Base-by-base conservation (phyloP, 2,329 filamentous ascomycete genomes). In the Hypoxylon sp. region DNA sequence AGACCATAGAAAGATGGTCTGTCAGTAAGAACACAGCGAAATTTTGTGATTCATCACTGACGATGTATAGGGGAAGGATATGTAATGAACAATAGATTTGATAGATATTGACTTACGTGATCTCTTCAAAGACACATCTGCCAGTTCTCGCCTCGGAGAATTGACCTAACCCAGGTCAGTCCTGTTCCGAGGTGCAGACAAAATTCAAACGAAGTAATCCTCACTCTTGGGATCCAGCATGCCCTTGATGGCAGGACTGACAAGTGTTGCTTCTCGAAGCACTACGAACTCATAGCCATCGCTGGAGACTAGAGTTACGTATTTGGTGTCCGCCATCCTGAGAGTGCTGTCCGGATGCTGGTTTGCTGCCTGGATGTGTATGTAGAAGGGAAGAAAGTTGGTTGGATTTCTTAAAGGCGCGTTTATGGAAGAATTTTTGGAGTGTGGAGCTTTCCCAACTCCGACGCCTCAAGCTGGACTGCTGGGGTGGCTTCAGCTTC, bases 231-330 rank as follows among this genome's bases (percentile, higher is more conserved):
- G 87, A 75, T 93, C 90, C 66, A 95, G 82, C 87, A 93, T 93
- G 78, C 89, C 86, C 81, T 89, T 91, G 81, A 95, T 91, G 65
- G 90, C 87, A 35, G 89, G 89, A 73, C 91, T 92, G 75, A 92
- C 83, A 75, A 88, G 84, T 66, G 91, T 89, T 2, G 91, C 90
- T 54, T 92, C 90, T 59, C 92, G 89, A 61, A 92, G 83, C 56
- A 94, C 85, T 70, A 92, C 88, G 77, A 93, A 94, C 82, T 93
- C 91, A 78, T 89, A 93, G 74, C 88, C 91, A 79, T 95, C 92
- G 72, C 84, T 86, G 0, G 92, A 93, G 46, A 94, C 85, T 57
- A 95, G 87, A 4, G 92, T 94, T 71, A 94, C 87, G 79, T 93
- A 94, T 76, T 93, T 89, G 80, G 86, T 57, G 56, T 72, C 67